Percentiles rank a stretch among this genome's conserved stretches.
Conservation (phyloP, 1,139 yeast genomes). For the Diutina catenulata region DNA sequence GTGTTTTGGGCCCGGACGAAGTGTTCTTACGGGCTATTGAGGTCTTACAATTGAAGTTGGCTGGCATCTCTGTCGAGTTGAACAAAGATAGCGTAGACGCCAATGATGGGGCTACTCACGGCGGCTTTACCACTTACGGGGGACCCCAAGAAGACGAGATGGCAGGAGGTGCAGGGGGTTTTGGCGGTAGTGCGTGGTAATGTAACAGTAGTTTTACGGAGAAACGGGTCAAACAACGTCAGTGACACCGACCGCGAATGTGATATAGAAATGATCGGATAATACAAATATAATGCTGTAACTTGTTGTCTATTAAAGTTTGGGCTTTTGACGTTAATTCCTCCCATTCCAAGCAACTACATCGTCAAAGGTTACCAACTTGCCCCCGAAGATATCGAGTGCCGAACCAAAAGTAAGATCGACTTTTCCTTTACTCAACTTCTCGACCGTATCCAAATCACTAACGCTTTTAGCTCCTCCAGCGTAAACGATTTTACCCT, state of each 20-base stretch:
- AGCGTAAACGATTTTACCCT: constrained; percentile 78
- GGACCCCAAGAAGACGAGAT: constrained; percentile 4
- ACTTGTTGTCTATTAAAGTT: no score
- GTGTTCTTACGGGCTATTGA: constrained; percentile 77
- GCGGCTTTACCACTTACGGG: constrained; percentile 41
- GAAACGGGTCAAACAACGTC: no score
- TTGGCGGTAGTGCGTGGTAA: constrained; percentile 5
- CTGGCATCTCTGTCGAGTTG: constrained; percentile 76
- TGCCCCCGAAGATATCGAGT: constrained; percentile 88
- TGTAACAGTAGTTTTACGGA: not conserved
- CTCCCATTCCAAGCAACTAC: constrained; percentile 42
- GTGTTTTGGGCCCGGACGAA: constrained; percentile 78
- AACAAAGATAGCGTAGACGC: constrained; percentile 48
- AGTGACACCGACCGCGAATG: no score
- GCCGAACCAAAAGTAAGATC: constrained; percentile 92
- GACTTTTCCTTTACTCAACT: constrained; percentile 66
- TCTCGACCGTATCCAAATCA: constrained; percentile 56
- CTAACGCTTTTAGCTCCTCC: constrained; percentile 80
- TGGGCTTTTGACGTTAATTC: no score
- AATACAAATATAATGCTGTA: no score
- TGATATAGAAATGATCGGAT: no score
- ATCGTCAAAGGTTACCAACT: constrained; percentile 60
- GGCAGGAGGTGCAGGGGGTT: constrained; percentile 3
- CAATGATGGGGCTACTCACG: constrained; percentile 25
- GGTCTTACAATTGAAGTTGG: constrained; percentile 81